phyloP scores from a whole-genome alignment of 1,139 yeast genomes.

The Taphrina flavorubra region DNA sequence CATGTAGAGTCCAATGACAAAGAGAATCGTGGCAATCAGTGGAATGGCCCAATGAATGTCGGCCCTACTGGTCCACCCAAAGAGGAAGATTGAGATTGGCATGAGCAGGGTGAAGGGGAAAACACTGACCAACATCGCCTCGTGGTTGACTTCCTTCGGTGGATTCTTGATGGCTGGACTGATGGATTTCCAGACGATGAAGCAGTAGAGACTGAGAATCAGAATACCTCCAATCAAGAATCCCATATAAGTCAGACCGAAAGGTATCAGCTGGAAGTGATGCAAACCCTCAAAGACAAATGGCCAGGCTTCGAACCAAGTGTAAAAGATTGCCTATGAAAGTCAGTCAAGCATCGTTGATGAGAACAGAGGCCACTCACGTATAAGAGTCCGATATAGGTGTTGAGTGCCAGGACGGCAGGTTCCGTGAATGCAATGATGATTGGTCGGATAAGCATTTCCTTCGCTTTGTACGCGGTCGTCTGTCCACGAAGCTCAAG shows the following conservation, averaged over 20 bases:
- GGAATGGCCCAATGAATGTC: constrained; percentile 80
- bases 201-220: neutral
- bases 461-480: neutral
- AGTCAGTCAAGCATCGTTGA: constrained; percentile 40
- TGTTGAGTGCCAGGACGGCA: constrained; percentile 44
- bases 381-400: constrained; percentile 60
- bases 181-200: constrained; percentile 7
- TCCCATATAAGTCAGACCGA: constrained; percentile 8
- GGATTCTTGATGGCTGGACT: constrained; percentile 9
- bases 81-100: constrained; percentile 68
- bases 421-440: constrained; percentile 17
- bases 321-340: constrained; percentile 7
- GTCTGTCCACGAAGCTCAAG: constrained; percentile 24
- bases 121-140: constrained; percentile 4
- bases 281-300: constrained; percentile 1
- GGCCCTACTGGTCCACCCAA: constrained; percentile 73
- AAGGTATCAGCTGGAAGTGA: constrained; percentile 7
- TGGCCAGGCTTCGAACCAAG: constrained; percentile 14
- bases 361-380: constrained; percentile 61
- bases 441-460: constrained; percentile 1
- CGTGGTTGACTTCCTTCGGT: constrained; percentile 4
- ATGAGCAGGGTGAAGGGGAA: constrained; percentile 11
- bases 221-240: constrained; percentile 4
- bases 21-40: constrained; percentile 74
- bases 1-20: constrained; percentile 58